Evolutionary conservation across 305 asterid genomes (phyloP).

Genomic region (Fraxinus dipetala): DNA sequence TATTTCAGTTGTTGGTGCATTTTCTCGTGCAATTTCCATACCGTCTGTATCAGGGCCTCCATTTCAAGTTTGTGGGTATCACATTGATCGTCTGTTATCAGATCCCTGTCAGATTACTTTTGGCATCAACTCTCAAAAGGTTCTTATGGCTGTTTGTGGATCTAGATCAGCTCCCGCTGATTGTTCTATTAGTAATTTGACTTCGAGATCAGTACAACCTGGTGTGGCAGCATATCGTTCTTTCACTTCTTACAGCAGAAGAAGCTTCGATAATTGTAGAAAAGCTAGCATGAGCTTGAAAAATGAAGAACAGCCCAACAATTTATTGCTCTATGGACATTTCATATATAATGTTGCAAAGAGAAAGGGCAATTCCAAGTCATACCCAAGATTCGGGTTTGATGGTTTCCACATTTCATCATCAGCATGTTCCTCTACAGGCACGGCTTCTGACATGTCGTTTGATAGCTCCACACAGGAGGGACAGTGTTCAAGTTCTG

Average conservation of each 20-base stretch:
- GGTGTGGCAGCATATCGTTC: constrained; percentile 41
- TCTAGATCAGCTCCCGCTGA: constrained; percentile 36
- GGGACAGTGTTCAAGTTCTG: constrained; percentile 46
- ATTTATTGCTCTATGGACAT: constrained; percentile 59
- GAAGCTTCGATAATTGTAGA: constrained; percentile 41
- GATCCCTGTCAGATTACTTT: constrained; percentile 36
- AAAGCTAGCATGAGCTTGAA: constrained; percentile 65
- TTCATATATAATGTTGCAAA: constrained; percentile 61
- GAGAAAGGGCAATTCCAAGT: constrained; percentile 46
- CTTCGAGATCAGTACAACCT: constrained; percentile 31
- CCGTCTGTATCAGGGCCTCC: constrained; percentile 82
- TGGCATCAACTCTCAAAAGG: constrained; percentile 31
- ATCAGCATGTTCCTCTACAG: constrained; percentile 54
- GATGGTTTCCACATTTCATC: constrained; percentile 50
- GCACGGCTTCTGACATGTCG: constrained; percentile 62
- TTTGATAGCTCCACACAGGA: constrained; percentile 48
- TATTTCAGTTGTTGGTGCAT: constrained; percentile 59
- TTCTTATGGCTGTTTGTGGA: constrained; percentile 57
- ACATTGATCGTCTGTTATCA: constrained; percentile 47
- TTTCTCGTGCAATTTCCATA: constrained; percentile 69
- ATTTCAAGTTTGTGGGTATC: constrained; percentile 65
- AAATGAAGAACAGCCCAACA: constrained; percentile 64
- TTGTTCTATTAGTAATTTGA: constrained; percentile 32
- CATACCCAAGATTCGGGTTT: constrained; percentile 48
- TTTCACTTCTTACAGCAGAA: constrained; percentile 38